Evolutionary conservation across 805 yeast genomes (phyloP), one percentile per base, ranked within the genome.

Genomic region (Kodamaea neixiangensis): DNA sequence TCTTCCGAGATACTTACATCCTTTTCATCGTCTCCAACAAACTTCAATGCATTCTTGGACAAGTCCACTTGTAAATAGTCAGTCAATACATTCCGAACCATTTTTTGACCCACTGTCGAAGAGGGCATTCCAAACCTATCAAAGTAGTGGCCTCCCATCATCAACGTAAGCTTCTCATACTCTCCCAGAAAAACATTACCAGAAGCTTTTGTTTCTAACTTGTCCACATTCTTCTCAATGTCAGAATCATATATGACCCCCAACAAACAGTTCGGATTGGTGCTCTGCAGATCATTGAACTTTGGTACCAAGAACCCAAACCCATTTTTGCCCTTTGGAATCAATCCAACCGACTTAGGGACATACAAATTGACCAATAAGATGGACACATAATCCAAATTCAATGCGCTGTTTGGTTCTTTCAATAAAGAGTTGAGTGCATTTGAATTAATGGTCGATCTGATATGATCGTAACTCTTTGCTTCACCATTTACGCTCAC

Each of bases 221-320:
- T 44, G 7, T n/a, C 19, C 13, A 55, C 60, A 46, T 82, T 79
- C 56, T 80, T 78, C 60, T 88, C 94, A 18, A 89, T 81, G 49
- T 89, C 90, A 1, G 97, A 89, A 66, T 93, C 98, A 68, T 86
- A 93, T 15, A 94, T 90, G 5, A 90, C 89, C 2, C 99, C 99
- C 25, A 93, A 72, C 13, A 91, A 68, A 15, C 79, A 73, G 44
- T 82, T 83, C 3, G 78, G 74, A 55, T 85, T 83, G 5, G 57
- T 45, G 53, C 75, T 73, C 6, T 59, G 49, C 13, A 14, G 48
- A 7, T 14, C 31, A 39, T 37, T 35, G 15, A 35, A 35, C 49
- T 62, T 61, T 1, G 99, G 99, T 7, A 92, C 87, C 44, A 93
- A 76, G 58, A 87, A 89, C 1, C 99, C 99, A 75, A 93, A 93